Base-by-base conservation (phyloP, 768 basidiomycete species). In the Hirschioporus abietinus region DNA sequence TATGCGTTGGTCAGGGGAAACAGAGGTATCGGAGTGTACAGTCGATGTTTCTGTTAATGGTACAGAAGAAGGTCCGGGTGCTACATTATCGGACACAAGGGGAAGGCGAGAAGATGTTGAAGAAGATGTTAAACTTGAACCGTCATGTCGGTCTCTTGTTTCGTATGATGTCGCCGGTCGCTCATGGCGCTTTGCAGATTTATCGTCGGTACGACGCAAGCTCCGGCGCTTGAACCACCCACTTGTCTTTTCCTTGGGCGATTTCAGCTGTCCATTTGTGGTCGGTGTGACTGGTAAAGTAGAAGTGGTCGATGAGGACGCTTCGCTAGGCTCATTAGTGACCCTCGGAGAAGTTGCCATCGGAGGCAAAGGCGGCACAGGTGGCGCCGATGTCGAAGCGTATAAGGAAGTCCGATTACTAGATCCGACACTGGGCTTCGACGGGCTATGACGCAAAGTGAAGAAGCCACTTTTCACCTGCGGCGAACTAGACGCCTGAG, bases 161-260 rank as follows among this genome's bases (percentile, higher is more conserved):
- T 35, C 18, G 9, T 25, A 52, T 12, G 63, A 64, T 35, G 63
- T 52, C 52, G 34, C 23, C 4, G 34, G 30, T 64, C 26, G 23
- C 25, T 52, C 63, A 20, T 24, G 36, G 34, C 23, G 36, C 25
- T 35, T 25, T 35, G 23, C 26, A 36, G 24, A 18, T 24, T 64
- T 24, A 20, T 35, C 63, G 26, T 64, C 36, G 18, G 25, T 35
- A 18, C 35, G 64, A 1, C 57, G 23, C 20, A 66, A 10, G 35
- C 57, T 60, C 60, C n/a, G 3, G 36, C 66, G 26, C 66, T 58
- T 18, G 27, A 42, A 25, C 63, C 63, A 58, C 25, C 63, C 60
- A 25, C 63, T 59, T 58, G 63, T 36, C 66, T 63, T 63, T 26
- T 63, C 66, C 17, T 64, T 64, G 35, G 63, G 63, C 20, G 66